Base-by-base conservation (phyloP, 352 stramenopile genomes). In the Pythium guiyangense region DNA sequence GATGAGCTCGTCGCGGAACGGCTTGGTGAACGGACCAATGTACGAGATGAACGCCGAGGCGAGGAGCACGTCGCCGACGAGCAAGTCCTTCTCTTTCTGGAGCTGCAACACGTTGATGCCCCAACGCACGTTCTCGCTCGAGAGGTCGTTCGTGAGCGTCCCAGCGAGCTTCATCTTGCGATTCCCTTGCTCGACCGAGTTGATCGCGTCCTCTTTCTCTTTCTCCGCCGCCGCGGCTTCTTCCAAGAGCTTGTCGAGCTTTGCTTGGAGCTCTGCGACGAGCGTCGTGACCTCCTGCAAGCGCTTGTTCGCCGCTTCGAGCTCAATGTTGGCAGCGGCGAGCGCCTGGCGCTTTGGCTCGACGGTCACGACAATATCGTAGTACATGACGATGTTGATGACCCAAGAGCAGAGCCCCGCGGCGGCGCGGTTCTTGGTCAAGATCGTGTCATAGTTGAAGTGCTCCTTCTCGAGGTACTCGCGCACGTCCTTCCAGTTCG, bases 341-440 rank as follows among this genome's bases (percentile, higher is more conserved):
- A 98, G 71, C 6, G 92, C 92, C 55, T 92, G 83, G 34, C 94
- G 87, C 70, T 98, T 98, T 8, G 95, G 95, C 71, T 98, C 94
- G 20, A 98, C 91, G 0, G 92, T 97, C 43, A 97, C 73, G 2
- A 98, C 76, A 44, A 98, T 98, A 67, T 98, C 93, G 74, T 98
- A 97, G 77, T 98, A 98, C 73, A 92, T 95, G 44, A 98, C 92
- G 43, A 98, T 98, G 62, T 98, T 98, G 62, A 98, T 72, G 40
- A 98, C 94, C 79, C 96, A 98, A 2, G 84, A 94, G 61, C 91
- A 98, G 43, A 98, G 66, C 40, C 91, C 92, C 0, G 91, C 95
- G 17, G 95, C 95, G 10, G 94, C 94, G 48, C 92, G 95, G 77
- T 98, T 98, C 69, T 98, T 98, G 4, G 85, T 93, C 44, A 94